A percentile compares a stretch with the other conserved stretches of the same genome.
These are phyloP conservation scores for Rubia tinctorum DNA, from an alignment of 305 asterid genomes.

Conservation along the genomic window DNA sequence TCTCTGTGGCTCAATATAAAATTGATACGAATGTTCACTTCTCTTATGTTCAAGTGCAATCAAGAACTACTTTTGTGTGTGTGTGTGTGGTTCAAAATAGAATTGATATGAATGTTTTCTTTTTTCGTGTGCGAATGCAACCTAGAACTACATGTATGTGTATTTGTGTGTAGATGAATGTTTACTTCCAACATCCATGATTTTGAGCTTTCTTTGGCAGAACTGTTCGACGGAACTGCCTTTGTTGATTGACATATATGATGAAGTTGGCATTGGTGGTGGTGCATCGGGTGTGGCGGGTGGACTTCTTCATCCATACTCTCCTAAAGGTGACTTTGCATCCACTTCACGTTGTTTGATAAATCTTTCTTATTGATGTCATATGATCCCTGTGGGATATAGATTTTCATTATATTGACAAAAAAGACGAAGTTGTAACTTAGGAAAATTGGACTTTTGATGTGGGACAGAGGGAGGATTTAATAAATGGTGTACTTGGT, in stretches of 20 bases:
- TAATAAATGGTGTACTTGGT: not conserved
- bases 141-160: not conserved
- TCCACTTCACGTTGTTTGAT: too few species aligned
- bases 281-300: slow-evolving; percentile 99
- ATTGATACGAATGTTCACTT: not conserved
- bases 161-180: not conserved
- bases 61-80: not conserved
- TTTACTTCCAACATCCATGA: not conserved
- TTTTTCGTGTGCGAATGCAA: not conserved
- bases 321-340: slow-evolving; percentile 70
- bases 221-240: slow-evolving; percentile 54
- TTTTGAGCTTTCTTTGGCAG: slow-evolving; percentile 35
- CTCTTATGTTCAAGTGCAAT: not conserved
- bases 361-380: not conserved
- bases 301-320: slow-evolving; percentile 95
- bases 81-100: not conserved
- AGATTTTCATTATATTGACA: not conserved
- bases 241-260: slow-evolving; percentile 71
- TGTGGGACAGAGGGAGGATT: not conserved
- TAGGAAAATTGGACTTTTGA: not conserved
- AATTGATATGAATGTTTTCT: not conserved
- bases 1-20: not conserved
- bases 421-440: not conserved
- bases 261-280: slow-evolving; percentile 91
- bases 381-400: not conserved